These are phyloP conservation scores for Carallia pectinifolia DNA, from an alignment of 345 rosid genomes.

Conservation along the genomic window DNA sequence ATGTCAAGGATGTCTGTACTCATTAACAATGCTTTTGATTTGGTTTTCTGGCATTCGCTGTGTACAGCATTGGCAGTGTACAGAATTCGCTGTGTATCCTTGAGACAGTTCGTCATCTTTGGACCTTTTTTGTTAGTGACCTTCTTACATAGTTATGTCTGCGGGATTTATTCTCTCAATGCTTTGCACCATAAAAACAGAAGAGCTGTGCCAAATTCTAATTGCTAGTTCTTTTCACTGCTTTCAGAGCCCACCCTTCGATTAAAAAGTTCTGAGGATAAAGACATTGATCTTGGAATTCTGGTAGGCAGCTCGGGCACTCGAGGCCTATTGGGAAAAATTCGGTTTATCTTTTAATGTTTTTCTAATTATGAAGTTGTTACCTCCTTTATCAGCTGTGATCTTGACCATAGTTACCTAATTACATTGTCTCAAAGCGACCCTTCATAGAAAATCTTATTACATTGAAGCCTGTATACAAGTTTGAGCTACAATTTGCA, in stretches of 20 bases:
- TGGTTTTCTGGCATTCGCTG: slow-evolving; percentile 34
- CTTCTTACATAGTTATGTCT: neutral
- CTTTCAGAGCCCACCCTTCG: slow-evolving; percentile 74
- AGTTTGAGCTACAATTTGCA: too few relatives aligned
- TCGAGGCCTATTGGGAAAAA: neutral
- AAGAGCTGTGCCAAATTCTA: slow-evolving; percentile 9
- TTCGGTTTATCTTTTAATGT: neutral
- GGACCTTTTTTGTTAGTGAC: slow-evolving; percentile 70
- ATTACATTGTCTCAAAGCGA: slow-evolving; percentile 1
- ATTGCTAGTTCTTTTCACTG: slow-evolving; percentile 14
- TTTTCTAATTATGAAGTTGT: neutral
- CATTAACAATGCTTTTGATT: neutral
- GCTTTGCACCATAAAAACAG: neutral
- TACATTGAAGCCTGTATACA: too few relatives aligned
- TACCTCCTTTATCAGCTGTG: neutral
- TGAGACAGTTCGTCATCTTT: slow-evolving; percentile 62
- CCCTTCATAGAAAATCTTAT: neutral
- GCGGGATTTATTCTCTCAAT: neutral
- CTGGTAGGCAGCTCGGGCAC: slow-evolving; percentile 68
- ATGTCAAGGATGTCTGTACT: neutral
- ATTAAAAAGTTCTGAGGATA: slow-evolving; percentile 82
- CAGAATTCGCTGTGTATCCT: slow-evolving; percentile 56
- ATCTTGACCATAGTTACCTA: neutral
- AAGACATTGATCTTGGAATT: slow-evolving; percentile 76
- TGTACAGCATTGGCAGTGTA: slow-evolving; percentile 75